Base-by-base conservation (phyloP, 257 asterid species). In the Cordia subcordata region DNA sequence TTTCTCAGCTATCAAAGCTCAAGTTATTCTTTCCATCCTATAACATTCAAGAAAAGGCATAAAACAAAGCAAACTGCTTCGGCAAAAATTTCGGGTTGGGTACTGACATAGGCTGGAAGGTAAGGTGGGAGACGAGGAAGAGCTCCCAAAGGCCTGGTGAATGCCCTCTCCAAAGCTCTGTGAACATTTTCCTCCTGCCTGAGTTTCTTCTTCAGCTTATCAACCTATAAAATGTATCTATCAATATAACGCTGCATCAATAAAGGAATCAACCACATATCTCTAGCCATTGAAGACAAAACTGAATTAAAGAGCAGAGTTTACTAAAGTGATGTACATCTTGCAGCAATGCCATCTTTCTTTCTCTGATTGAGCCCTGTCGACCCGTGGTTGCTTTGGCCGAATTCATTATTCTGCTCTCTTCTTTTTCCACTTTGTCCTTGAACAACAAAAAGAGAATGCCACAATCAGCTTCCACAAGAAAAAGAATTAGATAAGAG, bases 121-220 rank as follows among this genome's bases (percentile, higher is more conserved):
- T 84, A 88, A 19, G 96, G 89, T 45, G 98, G 96, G 46, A 92
- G 87, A 61, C 99, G 96, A 80, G 99, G 99, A 61, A 82, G 83
- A 67, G 87, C 82, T 57, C 99, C 99, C 13, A 82, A 67, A 1
- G 99, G 99, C 67, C 99, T 79, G 12, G 86, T 88, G 63, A 92
- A 84, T 14, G 99, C 96, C 60, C 96, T 86, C 75, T 86, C 90
- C 58, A 92, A 72, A 62, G 99, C 99, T 75, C 96, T 77, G 66
- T 88, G 99, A 51, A 92, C 91, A 77, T 86, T 86, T 62, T 92
- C 96, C 67, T 92, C 99, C 33, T 88, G 96, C 55, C 87, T 77
- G 39, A 92, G 90, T 67, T 76, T 82, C 86, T 77, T 86, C 87
- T 92, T 92, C 11, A 92, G 77, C 82, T 81, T 84, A 69, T 88